Evolutionary conservation across 192 early-diverging fungal genomes (phyloP), one percentile per base, ranked within the genome.

Genomic region (Funneliformis geosporum): DNA sequence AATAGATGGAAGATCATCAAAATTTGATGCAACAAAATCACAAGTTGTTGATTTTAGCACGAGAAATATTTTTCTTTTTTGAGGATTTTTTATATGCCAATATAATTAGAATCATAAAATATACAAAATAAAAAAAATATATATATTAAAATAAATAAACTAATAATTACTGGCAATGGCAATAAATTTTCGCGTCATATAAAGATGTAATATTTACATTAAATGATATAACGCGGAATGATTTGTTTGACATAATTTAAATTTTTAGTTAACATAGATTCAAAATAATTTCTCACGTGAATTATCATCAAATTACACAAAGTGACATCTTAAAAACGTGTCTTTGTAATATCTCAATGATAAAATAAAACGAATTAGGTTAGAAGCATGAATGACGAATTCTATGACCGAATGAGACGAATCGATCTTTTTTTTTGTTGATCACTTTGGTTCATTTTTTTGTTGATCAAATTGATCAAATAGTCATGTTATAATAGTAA

Each of bases 271-370:
- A 71, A 62, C 74, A 77, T 78, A 23, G 80, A 59, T 27, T 69
- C 39, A 70, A 76, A 76, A 78, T 28, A 69, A 40, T 68, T 69
- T 78, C 38, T 78, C 76, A 6, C 76, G 46, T 16, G 38, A 21
- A 21, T 11, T 55, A 50, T 69, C 64, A 69, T 83, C 68, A 18
- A 71, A 23, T 25, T 71, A 18, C 72, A 67, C 60, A 85, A 83
- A 0, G 21, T 72, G 11, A 85, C 40, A 47, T 85, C 84, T 23
- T 82, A 85, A 65, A 85, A 83, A 38, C 16, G 25, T 27, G 66
- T 0, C 7, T n/a, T n/a, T n/a, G n/a, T n/a, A n/a, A n/a, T n/a
- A n/a, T n/a, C n/a, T n/a, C n/a, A n/a, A n/a, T n/a, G n/a, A n/a
- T n/a, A n/a, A n/a, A n/a, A n/a, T n/a, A n/a, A n/a, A n/a, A n/a